Conservation (phyloP, 768 basidiomycete species). For the Jaapia argillacea region DNA sequence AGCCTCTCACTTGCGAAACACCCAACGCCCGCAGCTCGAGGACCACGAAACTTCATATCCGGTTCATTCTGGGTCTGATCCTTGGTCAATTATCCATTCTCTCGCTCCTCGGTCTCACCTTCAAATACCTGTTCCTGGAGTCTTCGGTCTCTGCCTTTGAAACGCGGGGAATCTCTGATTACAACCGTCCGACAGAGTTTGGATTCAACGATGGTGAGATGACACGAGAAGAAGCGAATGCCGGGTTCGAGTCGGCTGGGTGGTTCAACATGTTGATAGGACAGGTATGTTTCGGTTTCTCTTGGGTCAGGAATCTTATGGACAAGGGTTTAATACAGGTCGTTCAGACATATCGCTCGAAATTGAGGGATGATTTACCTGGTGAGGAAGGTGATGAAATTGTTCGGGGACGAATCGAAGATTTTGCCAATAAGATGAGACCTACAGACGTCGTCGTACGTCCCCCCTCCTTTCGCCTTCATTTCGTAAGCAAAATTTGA, state of each 20-base stretch:
- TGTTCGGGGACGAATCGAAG: conserved; percentile 69
- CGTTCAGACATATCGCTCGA: conserved; percentile 63
- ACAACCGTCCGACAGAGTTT: no score
- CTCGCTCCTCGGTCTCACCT: conserved; percentile 62
- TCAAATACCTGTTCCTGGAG: conserved; percentile 95
- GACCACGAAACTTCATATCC: conserved; percentile 54
- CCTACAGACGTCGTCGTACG: conserved; percentile 61
- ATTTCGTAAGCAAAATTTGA: background rate
- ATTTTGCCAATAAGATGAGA: conserved; percentile 69
- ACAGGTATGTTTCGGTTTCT: conserved; percentile 56
- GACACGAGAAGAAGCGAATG: no score
- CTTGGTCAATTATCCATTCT: conserved; percentile 88
- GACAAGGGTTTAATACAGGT: conserved; percentile 32
- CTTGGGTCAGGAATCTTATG: no score
- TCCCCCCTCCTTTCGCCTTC: no score
- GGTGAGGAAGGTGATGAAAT: conserved; percentile 78
- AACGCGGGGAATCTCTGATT: no score
- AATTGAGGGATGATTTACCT: conserved; percentile 58
- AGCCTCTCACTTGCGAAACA: conserved; percentile 31
- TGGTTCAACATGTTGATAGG: conserved; percentile 86
- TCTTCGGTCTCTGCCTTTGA: no score
- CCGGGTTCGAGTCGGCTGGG: conserved; percentile 54
- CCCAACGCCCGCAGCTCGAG: no score
- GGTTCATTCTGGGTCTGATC: conserved; percentile 92
- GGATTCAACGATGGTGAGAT: no score